These are phyloP conservation scores for Vitrella brassicaformis DNA, from an alignment of 73 alveolate genomes.

Conservation along the genomic window DNA sequence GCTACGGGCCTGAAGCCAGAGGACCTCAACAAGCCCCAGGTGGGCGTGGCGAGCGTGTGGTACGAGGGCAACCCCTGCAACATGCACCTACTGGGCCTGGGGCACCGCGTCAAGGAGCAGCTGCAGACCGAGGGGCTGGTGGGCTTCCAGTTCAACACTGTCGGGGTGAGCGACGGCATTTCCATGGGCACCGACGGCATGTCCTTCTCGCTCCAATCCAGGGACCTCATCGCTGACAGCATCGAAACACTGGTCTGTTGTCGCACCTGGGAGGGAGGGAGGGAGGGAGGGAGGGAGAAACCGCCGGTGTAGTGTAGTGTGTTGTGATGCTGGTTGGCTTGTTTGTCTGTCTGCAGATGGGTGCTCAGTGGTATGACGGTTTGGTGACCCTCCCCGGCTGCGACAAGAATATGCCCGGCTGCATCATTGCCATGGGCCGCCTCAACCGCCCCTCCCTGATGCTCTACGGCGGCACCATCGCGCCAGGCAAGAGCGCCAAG, in stretches of 20 bases:
- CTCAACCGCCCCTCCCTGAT: slow-evolving; percentile 21
- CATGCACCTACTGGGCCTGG: not conserved
- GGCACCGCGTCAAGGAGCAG: not conserved
- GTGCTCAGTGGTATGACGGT: slow-evolving; percentile 33
- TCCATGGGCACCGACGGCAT: not conserved
- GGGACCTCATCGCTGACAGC: not conserved
- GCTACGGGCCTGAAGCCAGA: not conserved
- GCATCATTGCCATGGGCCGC: not conserved
- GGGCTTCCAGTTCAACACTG: not conserved
- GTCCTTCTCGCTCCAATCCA: not conserved
- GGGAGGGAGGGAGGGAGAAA: no score
- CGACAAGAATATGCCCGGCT: slow-evolving; percentile 40
- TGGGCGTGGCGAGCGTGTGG: not conserved
- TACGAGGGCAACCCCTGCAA: not conserved
- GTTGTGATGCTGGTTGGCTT: no score
- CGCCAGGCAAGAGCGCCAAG: slow-evolving; percentile 16
- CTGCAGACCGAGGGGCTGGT: not conserved
- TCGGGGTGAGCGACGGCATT: not conserved
- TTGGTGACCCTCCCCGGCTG: slow-evolving; percentile 35
- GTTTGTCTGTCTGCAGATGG: slow-evolving; percentile 3
- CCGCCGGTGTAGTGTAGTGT: no score
- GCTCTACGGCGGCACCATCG: slow-evolving; percentile 38
- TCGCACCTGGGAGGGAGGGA: no score
- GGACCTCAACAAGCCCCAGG: not conserved
- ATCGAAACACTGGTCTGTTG: not conserved